Conservation (phyloP, 1,284 basidiomycete species). For the Apiotrichum veenhuisii region DNA sequence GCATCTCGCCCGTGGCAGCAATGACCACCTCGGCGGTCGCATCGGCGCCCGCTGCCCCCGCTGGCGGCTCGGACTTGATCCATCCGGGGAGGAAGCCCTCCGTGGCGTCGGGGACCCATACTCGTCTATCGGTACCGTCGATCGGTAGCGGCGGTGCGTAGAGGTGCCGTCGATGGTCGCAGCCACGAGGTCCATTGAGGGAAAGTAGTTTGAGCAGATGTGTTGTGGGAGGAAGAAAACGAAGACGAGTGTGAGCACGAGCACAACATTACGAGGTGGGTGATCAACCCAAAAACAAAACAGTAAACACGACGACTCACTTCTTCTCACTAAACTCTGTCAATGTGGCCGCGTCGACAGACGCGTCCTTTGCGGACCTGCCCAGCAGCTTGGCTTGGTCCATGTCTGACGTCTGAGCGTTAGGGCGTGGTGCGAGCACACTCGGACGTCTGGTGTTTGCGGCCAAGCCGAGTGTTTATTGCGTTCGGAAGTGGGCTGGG, state of each 20-base stretch:
- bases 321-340: slow-evolving; percentile 97
- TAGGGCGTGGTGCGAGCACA: background rate
- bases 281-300: slow-evolving; percentile 1
- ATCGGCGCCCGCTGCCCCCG: slow-evolving; percentile 21
- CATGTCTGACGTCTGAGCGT: slow-evolving; percentile 29
- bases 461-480: background rate
- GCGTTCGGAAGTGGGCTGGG: background rate
- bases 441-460: background rate
- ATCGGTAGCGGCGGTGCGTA: slow-evolving; percentile 1
- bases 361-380: slow-evolving; percentile 35
- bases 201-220: background rate
- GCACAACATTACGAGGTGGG: background rate
- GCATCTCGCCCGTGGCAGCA: slow-evolving; percentile 39
- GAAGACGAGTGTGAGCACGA: background rate
- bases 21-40: slow-evolving; percentile 44
- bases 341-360: slow-evolving; percentile 67
- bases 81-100: slow-evolving; percentile 49
- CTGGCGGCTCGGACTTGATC: slow-evolving; percentile 41
- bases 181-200: slow-evolving; percentile 12
- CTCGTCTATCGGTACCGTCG: slow-evolving; percentile 31
- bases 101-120: slow-evolving; percentile 45
- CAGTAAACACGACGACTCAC: slow-evolving; percentile 25
- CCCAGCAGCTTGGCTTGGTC: slow-evolving; percentile 35
- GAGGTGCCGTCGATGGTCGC: slow-evolving; percentile 8
- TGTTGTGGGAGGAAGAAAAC: background rate